Conservation (phyloP, 805 yeast species). For the Lachancea nothofagi region DNA sequence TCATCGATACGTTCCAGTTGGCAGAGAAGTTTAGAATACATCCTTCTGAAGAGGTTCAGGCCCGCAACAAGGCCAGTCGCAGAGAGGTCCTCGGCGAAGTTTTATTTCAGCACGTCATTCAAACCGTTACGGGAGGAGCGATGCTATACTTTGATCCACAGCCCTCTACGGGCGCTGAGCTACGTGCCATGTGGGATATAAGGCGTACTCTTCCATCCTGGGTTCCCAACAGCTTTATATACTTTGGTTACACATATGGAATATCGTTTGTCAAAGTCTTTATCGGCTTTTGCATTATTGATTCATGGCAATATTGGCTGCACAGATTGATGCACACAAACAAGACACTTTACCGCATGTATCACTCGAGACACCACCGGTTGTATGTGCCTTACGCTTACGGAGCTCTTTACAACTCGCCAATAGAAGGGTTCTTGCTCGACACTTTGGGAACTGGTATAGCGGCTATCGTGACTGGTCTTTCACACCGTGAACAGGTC, state of each 20-base stretch:
- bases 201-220: conserved; percentile 30
- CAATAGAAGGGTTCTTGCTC: conserved; percentile 86
- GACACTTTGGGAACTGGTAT: conserved; percentile 92
- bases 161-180: conserved; percentile 50
- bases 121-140: conserved; percentile 60
- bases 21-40: conserved; percentile 86
- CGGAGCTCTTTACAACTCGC: conserved; percentile 93
- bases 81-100: conserved; percentile 76
- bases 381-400: conserved; percentile 94
- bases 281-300: conserved; percentile 69
- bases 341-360: conserved; percentile 65
- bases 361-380: conserved; percentile 93
- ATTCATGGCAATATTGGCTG: conserved; percentile 91
- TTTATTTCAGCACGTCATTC: conserved; percentile 76
- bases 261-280: conserved; percentile 52
- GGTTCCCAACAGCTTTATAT: conserved; percentile 46
- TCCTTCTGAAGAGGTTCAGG: conserved; percentile 76
- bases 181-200: conserved; percentile 41
- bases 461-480: conserved; percentile 55
- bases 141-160: conserved; percentile 53
- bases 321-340: conserved; percentile 87
- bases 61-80: conserved; percentile 69
- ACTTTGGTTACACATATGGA: conserved; percentile 56
- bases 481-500: conserved; percentile 73
- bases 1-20: conserved; percentile 66